Evolutionary conservation across 306 rosid genomes (phyloP), one percentile per base, ranked within the genome.

Genomic region (Cyamopsis tetragonoloba): DNA sequence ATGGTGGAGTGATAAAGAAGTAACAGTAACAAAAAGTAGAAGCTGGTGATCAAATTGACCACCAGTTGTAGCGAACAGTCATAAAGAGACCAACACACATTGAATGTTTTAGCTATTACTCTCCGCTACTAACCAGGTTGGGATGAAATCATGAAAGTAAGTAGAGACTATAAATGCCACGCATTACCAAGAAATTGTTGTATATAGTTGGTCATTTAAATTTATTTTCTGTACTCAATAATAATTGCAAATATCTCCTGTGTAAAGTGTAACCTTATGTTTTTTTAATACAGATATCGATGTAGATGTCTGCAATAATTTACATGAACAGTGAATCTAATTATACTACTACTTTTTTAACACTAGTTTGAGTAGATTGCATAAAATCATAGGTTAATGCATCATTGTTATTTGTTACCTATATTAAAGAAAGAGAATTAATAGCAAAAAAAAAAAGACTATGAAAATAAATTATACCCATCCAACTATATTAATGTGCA

Each of bases 1-100:
- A 20, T 23, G 30, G 42, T 42, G 41, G 72, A 47, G 71, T 64
- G 66, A 54, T 35, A 71, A 51, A 20, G 58, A 76, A 54, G 64
- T 1, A 63, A 79, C 27, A 11, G 74, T 63, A 4, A 59, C 5
- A 11, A 62, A 62, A 68, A 79, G 41, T 13, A 7, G 28, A 6
- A 60, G 66, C n/a, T n/a, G n/a, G n/a, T 27, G 38, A 68, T 37
- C 17, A 66, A 59, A 71, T 58, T 70, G 38, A 34, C 23, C 62
- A 55, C 34, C 26, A 23, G 18, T 62, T 24, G 54, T 42, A 51
- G 66, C 19, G 31, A 17, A 20, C 60, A 44, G 62, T 64, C 66
- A 75, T 28, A 60, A 71, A 41, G 34, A 37, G 65, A 43, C 39
- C 58, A 24, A 30, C 49, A 20, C 64, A 13, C 26, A 49, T 66